Conservation (phyloP, 371 early-diverging fungal species). For the Ordospora pajunii region DNA sequence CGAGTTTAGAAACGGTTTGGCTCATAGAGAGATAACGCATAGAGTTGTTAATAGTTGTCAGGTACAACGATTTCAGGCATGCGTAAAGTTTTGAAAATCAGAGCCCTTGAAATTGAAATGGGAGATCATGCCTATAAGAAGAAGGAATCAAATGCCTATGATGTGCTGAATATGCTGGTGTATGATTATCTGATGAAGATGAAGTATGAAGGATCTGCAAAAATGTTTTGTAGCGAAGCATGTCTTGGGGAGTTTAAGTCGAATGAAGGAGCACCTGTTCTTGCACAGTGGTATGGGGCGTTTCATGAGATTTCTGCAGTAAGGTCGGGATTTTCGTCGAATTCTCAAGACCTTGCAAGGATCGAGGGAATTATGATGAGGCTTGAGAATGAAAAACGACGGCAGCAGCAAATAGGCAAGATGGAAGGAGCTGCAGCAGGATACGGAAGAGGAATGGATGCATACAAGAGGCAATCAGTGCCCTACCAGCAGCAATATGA, state of each 20-base stretch:
- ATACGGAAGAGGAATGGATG: background rate
- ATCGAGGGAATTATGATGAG: slow-evolving; percentile 57
- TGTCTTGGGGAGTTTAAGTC: slow-evolving; percentile 38
- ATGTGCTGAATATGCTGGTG: slow-evolving; percentile 43
- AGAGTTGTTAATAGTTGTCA: too few species aligned
- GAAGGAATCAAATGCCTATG: slow-evolving; percentile 12
- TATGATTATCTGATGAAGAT: slow-evolving; percentile 58
- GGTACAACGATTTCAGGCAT: background rate
- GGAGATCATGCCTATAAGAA: slow-evolving; percentile 33
- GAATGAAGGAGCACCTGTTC: slow-evolving; percentile 36
- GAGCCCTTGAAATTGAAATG: slow-evolving; percentile 9
- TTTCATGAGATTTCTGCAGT: slow-evolving; percentile 59
- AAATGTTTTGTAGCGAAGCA: slow-evolving; percentile 52
- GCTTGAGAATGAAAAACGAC: slow-evolving; percentile 55
- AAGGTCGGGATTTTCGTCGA: slow-evolving; percentile 38
- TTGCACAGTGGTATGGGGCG: slow-evolving; percentile 58
- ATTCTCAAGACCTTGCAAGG: slow-evolving; percentile 19
- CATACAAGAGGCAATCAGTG: background rate
- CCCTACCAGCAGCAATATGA: slow-evolving; percentile 4
- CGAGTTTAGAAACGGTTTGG: too few species aligned
- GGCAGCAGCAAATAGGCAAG: slow-evolving; percentile 34
- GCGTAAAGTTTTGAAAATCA: slow-evolving; percentile 5
- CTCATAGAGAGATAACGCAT: too few species aligned
- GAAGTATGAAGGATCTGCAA: slow-evolving; percentile 50
- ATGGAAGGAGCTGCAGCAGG: background rate